phyloP scores from a whole-genome alignment of 2,329 filamentous ascomycete genomes.

The Ascochyta clinopodiicola region DNA sequence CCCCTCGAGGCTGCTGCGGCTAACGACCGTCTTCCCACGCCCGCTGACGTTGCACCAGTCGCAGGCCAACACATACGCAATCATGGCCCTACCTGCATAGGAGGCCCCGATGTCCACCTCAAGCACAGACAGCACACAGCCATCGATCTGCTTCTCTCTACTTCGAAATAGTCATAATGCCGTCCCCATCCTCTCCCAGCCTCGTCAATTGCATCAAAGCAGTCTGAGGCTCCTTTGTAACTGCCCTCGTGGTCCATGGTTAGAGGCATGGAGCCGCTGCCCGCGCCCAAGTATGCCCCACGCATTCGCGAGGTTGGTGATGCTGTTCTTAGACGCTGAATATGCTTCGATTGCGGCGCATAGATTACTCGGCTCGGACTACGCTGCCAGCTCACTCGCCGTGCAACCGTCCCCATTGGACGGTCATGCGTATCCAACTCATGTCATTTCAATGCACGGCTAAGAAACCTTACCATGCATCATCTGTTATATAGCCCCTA shows the following conservation, averaged over 20 bases:
- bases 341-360: conserved; percentile 40
- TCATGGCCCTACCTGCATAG: conserved; percentile 35
- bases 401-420: conserved; percentile 42
- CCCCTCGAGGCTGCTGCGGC: conserved; percentile 33
- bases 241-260: conserved; percentile 23
- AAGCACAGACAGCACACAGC: conserved; percentile 29
- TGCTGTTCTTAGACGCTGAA: conserved; percentile 28
- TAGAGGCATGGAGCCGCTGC: conserved; percentile 25
- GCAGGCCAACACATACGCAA: conserved; percentile 41
- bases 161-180: conserved; percentile 19
- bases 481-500: conserved; percentile 45
- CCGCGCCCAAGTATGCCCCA: conserved; percentile 27
- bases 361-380: conserved; percentile 42
- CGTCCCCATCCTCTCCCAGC: conserved; percentile 16
- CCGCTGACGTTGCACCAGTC: conserved; percentile 38
- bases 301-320: conserved; percentile 30
- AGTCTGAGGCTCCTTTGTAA: conserved; percentile 21
- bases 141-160: conserved; percentile 25
- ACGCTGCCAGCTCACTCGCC: conserved; percentile 41
- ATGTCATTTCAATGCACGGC: conserved; percentile 41
- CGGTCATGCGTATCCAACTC: conserved; percentile 30
- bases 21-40: conserved; percentile 17
- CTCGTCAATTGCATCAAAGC: conserved; percentile 11
- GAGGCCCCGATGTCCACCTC: conserved; percentile 31
- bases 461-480: conserved; percentile 34